Evolutionary conservation across 192 early-diverging fungal species (phyloP).

Genomic region (Coemansia sp.): DNA sequence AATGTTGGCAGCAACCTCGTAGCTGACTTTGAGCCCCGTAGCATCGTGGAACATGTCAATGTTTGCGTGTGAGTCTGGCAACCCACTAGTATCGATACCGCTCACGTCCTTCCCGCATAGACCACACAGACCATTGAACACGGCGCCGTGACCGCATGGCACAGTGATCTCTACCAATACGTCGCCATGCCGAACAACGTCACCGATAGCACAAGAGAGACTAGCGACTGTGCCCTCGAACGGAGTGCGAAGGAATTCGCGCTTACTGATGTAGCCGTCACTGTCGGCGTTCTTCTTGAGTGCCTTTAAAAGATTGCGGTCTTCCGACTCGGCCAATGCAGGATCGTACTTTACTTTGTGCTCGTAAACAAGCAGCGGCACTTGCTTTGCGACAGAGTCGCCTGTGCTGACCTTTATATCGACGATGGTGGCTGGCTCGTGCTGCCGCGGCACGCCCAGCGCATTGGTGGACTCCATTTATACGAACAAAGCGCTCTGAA

Average conservation of each 20-base stretch:
- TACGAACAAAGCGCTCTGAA: neutral
- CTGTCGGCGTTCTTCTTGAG: slow-evolving; percentile 25
- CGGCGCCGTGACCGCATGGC: slow-evolving; percentile 72
- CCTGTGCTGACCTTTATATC: slow-evolving; percentile 24
- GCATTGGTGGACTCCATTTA: slow-evolving; percentile 38
- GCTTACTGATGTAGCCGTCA: slow-evolving; percentile 28
- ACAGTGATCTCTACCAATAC: slow-evolving; percentile 40
- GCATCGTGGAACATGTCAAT: slow-evolving; percentile 80
- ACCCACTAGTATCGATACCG: slow-evolving; percentile 26
- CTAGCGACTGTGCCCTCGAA: slow-evolving; percentile 32
- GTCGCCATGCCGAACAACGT: slow-evolving; percentile 17
- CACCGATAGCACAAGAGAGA: slow-evolving; percentile 16
- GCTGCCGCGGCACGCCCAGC: slow-evolving; percentile 34
- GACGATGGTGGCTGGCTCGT: slow-evolving; percentile 50
- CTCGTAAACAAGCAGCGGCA: slow-evolving; percentile 47
- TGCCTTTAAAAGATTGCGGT: slow-evolving; percentile 21
- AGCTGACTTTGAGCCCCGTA: slow-evolving; percentile 66
- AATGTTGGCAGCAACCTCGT: slow-evolving; percentile 22
- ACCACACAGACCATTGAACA: slow-evolving; percentile 77
- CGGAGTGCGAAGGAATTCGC: slow-evolving; percentile 43
- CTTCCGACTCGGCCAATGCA: slow-evolving; percentile 1
- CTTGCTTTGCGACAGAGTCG: slow-evolving; percentile 24
- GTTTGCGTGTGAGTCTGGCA: slow-evolving; percentile 61
- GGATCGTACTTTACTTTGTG: slow-evolving; percentile 23
- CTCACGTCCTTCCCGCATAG: slow-evolving; percentile 75